Evolutionary conservation across 1,139 yeast species (phyloP).

Genomic region (Entelexis sorbosivorans): DNA sequence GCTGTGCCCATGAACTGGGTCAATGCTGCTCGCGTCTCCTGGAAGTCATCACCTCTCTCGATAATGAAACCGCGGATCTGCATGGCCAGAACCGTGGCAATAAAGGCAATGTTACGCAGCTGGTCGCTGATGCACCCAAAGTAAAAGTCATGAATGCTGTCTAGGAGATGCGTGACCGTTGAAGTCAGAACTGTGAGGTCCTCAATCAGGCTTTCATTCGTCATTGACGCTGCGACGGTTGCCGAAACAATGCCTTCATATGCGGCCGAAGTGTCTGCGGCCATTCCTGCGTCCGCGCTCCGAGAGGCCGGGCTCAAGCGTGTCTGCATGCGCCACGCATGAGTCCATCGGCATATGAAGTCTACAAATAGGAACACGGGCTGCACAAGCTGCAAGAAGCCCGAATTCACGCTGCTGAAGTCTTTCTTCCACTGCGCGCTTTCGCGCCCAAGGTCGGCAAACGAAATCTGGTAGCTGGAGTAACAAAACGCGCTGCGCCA

Average conservation of each 20-base stretch:
- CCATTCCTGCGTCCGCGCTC: not conserved
- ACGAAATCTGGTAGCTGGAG: conserved; percentile 37
- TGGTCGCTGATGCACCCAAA: conserved; percentile 63
- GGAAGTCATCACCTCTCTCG: not conserved
- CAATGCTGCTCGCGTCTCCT: not conserved
- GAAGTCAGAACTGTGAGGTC: conserved; percentile 23
- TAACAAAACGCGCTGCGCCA: conserved; percentile 53
- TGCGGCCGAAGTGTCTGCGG: not conserved
- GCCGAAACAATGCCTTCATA: not conserved
- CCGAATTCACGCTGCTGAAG: conserved; percentile 65
- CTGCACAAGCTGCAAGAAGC: conserved; percentile 67
- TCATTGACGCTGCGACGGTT: not conserved
- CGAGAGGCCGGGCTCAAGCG: not conserved
- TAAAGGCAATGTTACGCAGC: conserved; percentile 37
- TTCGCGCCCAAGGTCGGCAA: conserved; percentile 31
- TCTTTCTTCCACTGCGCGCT: conserved; percentile 53
- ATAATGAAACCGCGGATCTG: conserved; percentile 19
- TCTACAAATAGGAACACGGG: conserved; percentile 46
- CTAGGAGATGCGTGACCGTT: conserved; percentile 36
- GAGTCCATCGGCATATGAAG: conserved; percentile 10
- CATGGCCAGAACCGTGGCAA: conserved; percentile 40
- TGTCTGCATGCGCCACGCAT: not conserved
- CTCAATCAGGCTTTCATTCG: conserved; percentile 1
- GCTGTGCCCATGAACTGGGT: not conserved
- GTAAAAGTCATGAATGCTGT: conserved; percentile 47